Evolutionary conservation across 2,329 filamentous ascomycete genomes (phyloP), one percentile per base, ranked within the genome.

Genomic region (Cercospora janseana): DNA sequence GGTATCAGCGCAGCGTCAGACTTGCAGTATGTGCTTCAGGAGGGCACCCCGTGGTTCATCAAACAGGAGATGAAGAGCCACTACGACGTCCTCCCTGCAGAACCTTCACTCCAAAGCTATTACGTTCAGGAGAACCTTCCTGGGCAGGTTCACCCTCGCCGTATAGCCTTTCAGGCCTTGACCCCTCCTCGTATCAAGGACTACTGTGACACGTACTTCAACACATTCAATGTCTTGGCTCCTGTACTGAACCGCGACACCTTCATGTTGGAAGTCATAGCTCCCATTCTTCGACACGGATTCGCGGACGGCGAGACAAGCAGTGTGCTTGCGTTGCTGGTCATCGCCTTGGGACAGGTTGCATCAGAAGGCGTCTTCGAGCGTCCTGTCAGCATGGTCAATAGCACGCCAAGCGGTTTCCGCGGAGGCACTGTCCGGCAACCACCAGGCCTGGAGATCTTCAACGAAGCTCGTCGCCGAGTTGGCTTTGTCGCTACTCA

Each of bases 391-490:
- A 68, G 70, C 38, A 60, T 66, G 4, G 66, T 72, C 44, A 71
- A 76, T 29, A 72, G 74, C 9, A 70, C 71, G 1, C 63, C 71
- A 1, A 79, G 79, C 58, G 79, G 79, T 2, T 68, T 82, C 18
- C 74, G 75, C 31, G 79, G 79, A 9, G 78, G 79, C 1, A 72
- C 74, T 2, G 58, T 65, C 2, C 69, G 72, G 10, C 69, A 69
- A 13, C 80, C 80, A 2, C 81, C 81, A 0, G 81, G 81, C 0
- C 62, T 84, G 2, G 72, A 72, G 1, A 72, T 82, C 27, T 84
- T 83, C 66, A 84, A 84, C 55, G 81, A 83, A 63, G 81, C 80
- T 12, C 72, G 81, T 43, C 75, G 74, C 51, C 71, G 79, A n/a
- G 72, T 83, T 61, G 81, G 81, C 0, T 82, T 82, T 60, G 71